Evolutionary conservation across 2,329 filamentous ascomycete genomes (phyloP).

Genomic region (Colletotrichum somersetense): DNA sequence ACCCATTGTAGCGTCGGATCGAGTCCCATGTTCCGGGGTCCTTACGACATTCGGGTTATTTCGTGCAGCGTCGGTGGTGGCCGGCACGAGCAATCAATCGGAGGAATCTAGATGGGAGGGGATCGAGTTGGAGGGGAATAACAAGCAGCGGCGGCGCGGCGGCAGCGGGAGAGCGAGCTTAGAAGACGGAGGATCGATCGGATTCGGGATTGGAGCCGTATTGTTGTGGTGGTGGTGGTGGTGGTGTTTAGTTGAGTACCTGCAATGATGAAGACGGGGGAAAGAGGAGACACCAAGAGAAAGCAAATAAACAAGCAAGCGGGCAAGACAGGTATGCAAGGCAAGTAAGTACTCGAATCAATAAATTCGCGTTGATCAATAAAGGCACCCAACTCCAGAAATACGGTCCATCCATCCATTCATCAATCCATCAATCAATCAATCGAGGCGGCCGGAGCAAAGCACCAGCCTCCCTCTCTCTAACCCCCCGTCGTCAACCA

Average conservation of each 20-base stretch:
- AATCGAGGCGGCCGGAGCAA: constrained; percentile 2
- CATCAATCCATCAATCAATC: constrained; percentile 16
- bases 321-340: no score
- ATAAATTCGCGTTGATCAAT: constrained; percentile 31
- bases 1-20: constrained; percentile 52
- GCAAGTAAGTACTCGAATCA: constrained; percentile 6
- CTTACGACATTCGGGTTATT: constrained; percentile 43
- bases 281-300: constrained; percentile 5
- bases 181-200: not conserved
- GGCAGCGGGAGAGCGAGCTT: constrained; percentile 5
- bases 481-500: no score
- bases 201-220: constrained; percentile 2
- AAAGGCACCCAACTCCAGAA: constrained; percentile 29
- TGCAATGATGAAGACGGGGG: not conserved
- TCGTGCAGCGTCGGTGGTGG: constrained; percentile 27
- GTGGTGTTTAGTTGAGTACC: not conserved
- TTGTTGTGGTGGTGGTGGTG: not conserved
- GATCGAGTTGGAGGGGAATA: not conserved
- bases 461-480: constrained; percentile 4
- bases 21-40: constrained; percentile 50
- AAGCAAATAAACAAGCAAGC: not conserved
- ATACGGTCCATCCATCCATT: not conserved
- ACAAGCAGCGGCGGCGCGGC: not conserved
- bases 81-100: constrained; percentile 14
- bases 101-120: not conserved